Evolutionary conservation across 805 yeast species (phyloP).

Genomic region (Metschnikowia peoriensis): DNA sequence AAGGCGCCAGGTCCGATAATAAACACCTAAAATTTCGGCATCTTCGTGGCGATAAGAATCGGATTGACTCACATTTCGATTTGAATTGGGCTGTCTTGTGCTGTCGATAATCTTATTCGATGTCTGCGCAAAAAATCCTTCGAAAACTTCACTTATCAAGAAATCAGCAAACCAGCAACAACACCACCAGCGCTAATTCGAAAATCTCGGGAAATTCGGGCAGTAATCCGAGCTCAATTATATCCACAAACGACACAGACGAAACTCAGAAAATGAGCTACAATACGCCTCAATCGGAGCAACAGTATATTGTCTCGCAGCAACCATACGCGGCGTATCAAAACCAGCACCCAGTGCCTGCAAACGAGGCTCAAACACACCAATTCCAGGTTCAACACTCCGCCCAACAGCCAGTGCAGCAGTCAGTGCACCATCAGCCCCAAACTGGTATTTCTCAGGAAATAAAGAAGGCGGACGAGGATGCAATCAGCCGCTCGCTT

Average conservation of each 20-base stretch:
- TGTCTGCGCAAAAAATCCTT: conserved; percentile 18
- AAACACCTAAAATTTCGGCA: no score
- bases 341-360: not conserved
- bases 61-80: no score
- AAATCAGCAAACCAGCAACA: conserved; percentile 7
- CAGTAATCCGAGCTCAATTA: not conserved
- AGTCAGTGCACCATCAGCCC: not conserved
- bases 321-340: conserved; percentile 3
- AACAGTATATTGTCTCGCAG: not conserved
- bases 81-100: no score
- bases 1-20: not conserved
- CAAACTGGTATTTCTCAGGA: not conserved
- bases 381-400: conserved; percentile 4
- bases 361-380: not conserved
- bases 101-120: not conserved
- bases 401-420: conserved; percentile 2
- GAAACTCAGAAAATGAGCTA: conserved; percentile 17
- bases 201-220: conserved; percentile 11
- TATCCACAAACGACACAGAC: not conserved
- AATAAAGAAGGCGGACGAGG: conserved; percentile 11
- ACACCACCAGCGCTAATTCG: conserved; percentile 1
- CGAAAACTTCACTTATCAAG: conserved; percentile 19
- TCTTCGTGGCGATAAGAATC: no score
- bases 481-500: conserved; percentile 18
- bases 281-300: conserved; percentile 6